Evolutionary conservation across 2,329 filamentous ascomycete genomes (phyloP).

Genomic region (Botryotinia calthae): DNA sequence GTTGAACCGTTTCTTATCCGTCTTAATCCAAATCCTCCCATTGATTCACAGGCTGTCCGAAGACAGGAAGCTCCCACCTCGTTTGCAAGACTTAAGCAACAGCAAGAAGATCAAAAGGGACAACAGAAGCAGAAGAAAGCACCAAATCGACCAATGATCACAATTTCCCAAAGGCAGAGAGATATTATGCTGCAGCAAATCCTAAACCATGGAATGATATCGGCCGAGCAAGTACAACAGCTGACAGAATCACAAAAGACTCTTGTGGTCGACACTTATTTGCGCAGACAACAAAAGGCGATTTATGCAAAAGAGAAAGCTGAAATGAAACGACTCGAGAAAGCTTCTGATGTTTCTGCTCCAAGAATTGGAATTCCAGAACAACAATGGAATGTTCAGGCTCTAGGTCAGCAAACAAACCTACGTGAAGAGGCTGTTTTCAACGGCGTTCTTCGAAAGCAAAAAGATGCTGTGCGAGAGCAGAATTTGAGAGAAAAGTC

Average conservation of each 20-base stretch:
- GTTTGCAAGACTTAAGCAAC: not conserved
- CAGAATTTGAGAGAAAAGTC: not conserved
- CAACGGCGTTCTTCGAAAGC: not conserved
- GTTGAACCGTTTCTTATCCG: not conserved
- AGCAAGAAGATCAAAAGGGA: not conserved
- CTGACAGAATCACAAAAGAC: not conserved
- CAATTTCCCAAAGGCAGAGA: not conserved
- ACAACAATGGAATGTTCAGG: not conserved
- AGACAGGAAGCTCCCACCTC: not conserved
- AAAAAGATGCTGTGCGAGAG: not conserved
- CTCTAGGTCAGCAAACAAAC: not conserved
- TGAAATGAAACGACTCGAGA: not conserved
- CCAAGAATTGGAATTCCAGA: not conserved
- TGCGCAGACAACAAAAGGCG: not conserved
- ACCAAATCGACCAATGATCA: not conserved
- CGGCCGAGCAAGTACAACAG: not conserved
- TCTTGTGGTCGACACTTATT: not conserved
- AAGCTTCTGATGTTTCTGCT: no score
- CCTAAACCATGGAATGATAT: not conserved
- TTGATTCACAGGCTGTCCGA: not conserved
- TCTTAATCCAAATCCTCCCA: not conserved
- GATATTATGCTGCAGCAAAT: slow-evolving; percentile 2
- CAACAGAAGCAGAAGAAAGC: not conserved
- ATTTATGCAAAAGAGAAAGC: not conserved
- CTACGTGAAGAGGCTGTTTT: not conserved